Base-by-base conservation (phyloP, 2,329 filamentous ascomycete genomes). In the Cytospora piceicola region DNA sequence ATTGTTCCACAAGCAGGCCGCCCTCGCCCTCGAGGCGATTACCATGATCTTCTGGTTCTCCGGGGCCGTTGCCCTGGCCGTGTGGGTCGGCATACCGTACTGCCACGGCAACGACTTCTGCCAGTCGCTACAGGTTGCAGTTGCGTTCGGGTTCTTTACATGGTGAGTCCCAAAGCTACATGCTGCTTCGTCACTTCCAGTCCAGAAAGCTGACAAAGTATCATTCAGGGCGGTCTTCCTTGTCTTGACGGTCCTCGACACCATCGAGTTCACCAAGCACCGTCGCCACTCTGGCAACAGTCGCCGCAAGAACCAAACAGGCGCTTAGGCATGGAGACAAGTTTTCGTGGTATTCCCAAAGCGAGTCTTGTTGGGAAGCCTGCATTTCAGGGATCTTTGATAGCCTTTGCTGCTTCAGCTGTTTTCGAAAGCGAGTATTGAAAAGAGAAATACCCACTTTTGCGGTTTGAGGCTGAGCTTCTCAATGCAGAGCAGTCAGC, bases 11-110 rank as follows among this genome's bases (percentile, higher is more conserved):
- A 85, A 83, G 61, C 85, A 87, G 59, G 86, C 83, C 54, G 85
- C 93, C 20, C 80, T 94, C 22, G 88, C 73, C 1, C 81, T 92
- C 36, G 91, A 96, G 73, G 81, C 81, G 56, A 70, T 95, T 29
- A 95, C 92, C 12, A 89, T 90, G 79, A 82, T 96, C 64, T 96
- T 96, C 81, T 97, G 93, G 93, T 95, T 97, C 74, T 89, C 90
- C 0, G 93, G 92, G 8, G 90, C 93, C 72, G 88, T 96, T 70
- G 92, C 92, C 0, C 77, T 94, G 14, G 92, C 90, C 0, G 89
- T 88, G 24, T 82, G 82, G 63, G 77, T 93, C 65, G 85, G 85
- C 61, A 82, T 85, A 20, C 79, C 85, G 0, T 77, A 83, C 64
- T 88, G 87, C 73, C 81, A 79, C 52, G 79, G 77, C 58, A 80